A percentile compares a stretch with the other conserved stretches of the same genome.
Evolutionary conservation across 2,329 filamentous ascomycete genomes (phyloP).

Genomic region (Lasiodiplodia theobromae): DNA sequence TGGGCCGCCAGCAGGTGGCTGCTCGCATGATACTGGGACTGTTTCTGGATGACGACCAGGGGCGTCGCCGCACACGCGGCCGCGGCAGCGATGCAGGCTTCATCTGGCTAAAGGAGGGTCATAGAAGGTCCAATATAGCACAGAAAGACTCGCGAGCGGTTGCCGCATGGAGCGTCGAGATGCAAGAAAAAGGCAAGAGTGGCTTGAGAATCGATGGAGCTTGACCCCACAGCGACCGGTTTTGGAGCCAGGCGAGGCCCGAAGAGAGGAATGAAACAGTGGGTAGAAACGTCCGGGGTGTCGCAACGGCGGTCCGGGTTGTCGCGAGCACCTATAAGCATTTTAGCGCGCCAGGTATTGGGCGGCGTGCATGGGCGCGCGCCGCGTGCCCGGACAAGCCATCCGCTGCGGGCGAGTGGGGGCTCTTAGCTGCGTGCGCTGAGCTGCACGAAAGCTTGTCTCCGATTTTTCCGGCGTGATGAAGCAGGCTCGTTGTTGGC

Average conservation of each 20-base stretch:
- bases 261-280: conserved; percentile 8
- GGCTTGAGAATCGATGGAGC: neutral
- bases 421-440: neutral
- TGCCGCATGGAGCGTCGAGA: neutral
- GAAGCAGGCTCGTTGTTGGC: conserved; percentile 11
- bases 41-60: neutral
- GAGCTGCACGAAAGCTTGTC: conserved; percentile 8
- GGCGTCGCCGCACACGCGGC: neutral
- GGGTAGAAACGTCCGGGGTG: conserved; percentile 5
- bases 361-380: conserved; percentile 10
- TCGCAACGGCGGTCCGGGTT: conserved; percentile 24
- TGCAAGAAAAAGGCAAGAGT: neutral
- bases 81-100: conserved; percentile 11
- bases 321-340: conserved; percentile 9
- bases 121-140: conserved; percentile 32
- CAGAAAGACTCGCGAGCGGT: conserved; percentile 34
- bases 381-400: neutral
- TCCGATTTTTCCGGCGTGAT: neutral
- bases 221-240: neutral
- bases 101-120: conserved; percentile 17
- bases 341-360: conserved; percentile 12
- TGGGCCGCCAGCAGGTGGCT: conserved; percentile 31
- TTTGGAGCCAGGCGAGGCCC: conserved; percentile 3
- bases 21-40: conserved; percentile 9
- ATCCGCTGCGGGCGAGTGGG: conserved; percentile 6